These are phyloP conservation scores for Mycena leptocephala DNA, from an alignment of 768 basidiomycete genomes.

Conservation along the genomic window DNA sequence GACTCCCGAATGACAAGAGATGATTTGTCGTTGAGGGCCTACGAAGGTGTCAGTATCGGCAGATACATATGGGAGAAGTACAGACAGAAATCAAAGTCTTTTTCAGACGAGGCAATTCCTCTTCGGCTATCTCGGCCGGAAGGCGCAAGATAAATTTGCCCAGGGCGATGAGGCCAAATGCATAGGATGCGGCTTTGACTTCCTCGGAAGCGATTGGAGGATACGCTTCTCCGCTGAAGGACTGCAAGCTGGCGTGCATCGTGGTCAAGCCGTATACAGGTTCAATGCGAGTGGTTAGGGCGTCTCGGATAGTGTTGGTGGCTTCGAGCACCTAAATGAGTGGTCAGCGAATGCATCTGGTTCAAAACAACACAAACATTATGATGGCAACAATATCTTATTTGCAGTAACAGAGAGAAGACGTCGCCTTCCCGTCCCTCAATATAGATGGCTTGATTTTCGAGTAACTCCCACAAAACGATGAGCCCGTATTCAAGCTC, in stretches of 20 bases:
- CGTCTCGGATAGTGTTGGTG: slow-evolving; percentile 86
- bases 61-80: slow-evolving; percentile 21
- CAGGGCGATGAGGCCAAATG: slow-evolving; percentile 88
- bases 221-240: slow-evolving; percentile 71
- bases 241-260: slow-evolving; percentile 80
- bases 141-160: slow-evolving; percentile 88
- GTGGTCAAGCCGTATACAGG: slow-evolving; percentile 91
- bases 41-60: slow-evolving; percentile 16
- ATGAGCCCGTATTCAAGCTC: slow-evolving; percentile 86
- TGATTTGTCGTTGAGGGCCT: slow-evolving; percentile 81
- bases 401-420: slow-evolving; percentile 77
- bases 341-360: slow-evolving; percentile 18
- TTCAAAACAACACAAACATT: slow-evolving; percentile 65
- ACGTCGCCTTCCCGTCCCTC: slow-evolving; percentile 88
- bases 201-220: slow-evolving; percentile 62
- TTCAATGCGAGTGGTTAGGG: slow-evolving; percentile 79
- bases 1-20: slow-evolving; percentile 89
- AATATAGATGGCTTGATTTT: slow-evolving; percentile 78
- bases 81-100: slow-evolving; percentile 79
- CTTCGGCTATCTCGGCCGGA: slow-evolving; percentile 89
- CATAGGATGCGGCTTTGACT: slow-evolving; percentile 77
- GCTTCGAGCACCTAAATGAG: slow-evolving; percentile 81
- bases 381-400: slow-evolving; percentile 81
- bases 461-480: slow-evolving; percentile 87
- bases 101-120: slow-evolving; percentile 86